Conservation (phyloP, 805 yeast genomes). For the Wickerhamomyces queroliae region DNA sequence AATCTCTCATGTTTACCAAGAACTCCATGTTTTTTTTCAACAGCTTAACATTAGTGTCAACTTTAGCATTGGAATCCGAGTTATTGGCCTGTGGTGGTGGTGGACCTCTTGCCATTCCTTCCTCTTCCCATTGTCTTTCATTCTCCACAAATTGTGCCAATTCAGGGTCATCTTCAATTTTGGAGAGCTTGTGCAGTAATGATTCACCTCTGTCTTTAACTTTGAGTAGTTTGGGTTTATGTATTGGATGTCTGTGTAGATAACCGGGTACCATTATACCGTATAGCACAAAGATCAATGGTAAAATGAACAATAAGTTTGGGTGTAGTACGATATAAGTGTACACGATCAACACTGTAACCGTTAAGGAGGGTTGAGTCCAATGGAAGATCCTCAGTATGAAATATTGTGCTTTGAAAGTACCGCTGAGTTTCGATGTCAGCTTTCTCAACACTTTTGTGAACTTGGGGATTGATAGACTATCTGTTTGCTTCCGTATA, state of each 20-base stretch:
- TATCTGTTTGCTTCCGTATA: slow-evolving; percentile 38
- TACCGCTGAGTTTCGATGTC: slow-evolving; percentile 46
- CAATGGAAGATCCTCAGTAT: slow-evolving; percentile 60
- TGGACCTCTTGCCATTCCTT: slow-evolving; percentile 10
- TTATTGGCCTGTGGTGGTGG: no score
- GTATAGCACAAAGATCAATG: slow-evolving; percentile 47
- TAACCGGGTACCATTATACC: slow-evolving; percentile 70
- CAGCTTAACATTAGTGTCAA: slow-evolving; percentile 12
- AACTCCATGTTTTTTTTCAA: slow-evolving; percentile 34
- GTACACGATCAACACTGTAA: slow-evolving; percentile 50
- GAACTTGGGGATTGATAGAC: slow-evolving; percentile 51
- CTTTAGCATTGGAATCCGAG: slow-evolving; percentile 20
- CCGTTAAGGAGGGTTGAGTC: slow-evolving; percentile 68
- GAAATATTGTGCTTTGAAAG: slow-evolving; percentile 59
- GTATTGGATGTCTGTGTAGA: slow-evolving; percentile 58
- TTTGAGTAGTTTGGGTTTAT: slow-evolving; percentile 36
- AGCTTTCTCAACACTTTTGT: slow-evolving; percentile 52
- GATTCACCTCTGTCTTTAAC: slow-evolving; percentile 50
- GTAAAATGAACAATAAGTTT: slow-evolving; percentile 56
- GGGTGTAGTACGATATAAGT: slow-evolving; percentile 72
- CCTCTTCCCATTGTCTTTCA: slow-evolving; percentile 3
- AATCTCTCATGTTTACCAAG: slow-evolving; percentile 60
- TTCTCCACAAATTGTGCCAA: slow-evolving; percentile 9
- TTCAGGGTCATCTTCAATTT: slow-evolving; percentile 28
- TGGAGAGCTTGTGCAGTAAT: slow-evolving; percentile 35